A percentile compares a stretch with the other conserved stretches of the same genome.
Evolutionary conservation across 495 filamentous ascomycete species (phyloP).

Genomic region (Elaphomyces granulatus): DNA sequence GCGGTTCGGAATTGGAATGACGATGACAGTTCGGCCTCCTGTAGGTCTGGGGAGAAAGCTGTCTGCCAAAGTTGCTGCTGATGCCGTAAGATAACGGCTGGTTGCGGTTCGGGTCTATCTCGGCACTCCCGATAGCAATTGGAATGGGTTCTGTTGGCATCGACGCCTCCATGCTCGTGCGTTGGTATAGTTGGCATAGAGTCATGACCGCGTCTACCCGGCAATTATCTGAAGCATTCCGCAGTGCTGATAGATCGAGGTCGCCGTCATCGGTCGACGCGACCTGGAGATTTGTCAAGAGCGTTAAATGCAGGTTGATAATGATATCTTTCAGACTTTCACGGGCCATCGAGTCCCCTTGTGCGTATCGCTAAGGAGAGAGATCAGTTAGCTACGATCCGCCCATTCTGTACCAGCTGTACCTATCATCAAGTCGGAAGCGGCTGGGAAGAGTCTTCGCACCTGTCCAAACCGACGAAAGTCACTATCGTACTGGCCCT

Average conservation of each 20-base stretch:
- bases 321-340: slow-evolving; percentile 33
- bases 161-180: slow-evolving; percentile 12
- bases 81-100: too few species aligned
- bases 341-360: slow-evolving; percentile 25
- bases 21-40: too few species aligned
- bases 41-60: too few species aligned
- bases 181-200: slow-evolving; percentile 23
- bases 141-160: slow-evolving; percentile 8
- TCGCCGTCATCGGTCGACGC: slow-evolving; percentile 21
- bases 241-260: slow-evolving; percentile 25
- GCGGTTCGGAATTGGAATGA: too few species aligned
- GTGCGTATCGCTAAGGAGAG: slow-evolving; percentile 15
- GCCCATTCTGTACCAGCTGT: too few species aligned
- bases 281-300: slow-evolving; percentile 28
- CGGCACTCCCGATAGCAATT: too few species aligned
- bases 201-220: slow-evolving; percentile 14
- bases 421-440: too few species aligned
- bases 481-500: slow-evolving; percentile 18
- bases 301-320: slow-evolving; percentile 26
- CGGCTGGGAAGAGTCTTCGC: too few species aligned
- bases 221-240: slow-evolving; percentile 20
- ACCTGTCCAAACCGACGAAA: slow-evolving; percentile 14
- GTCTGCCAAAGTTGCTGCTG: too few species aligned
- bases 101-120: too few species aligned
- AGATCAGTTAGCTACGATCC: too few species aligned